phyloP scores from a whole-genome alignment of 805 yeast species.

The Myxozyma neotropica region DNA sequence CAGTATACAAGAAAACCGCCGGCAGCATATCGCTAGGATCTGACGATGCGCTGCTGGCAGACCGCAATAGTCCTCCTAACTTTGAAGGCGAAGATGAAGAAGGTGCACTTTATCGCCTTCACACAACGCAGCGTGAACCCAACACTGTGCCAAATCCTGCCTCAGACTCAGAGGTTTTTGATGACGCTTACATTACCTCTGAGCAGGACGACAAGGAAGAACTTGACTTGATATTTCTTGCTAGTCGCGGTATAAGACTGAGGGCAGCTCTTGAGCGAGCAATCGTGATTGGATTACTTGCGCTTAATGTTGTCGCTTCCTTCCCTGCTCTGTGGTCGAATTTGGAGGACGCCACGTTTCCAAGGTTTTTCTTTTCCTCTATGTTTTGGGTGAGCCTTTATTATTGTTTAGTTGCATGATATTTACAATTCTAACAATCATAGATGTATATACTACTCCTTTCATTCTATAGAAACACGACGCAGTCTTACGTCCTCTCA shows the following conservation, averaged over 20 bases:
- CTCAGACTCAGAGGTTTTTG: slow-evolving; percentile 10
- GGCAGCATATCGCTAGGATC: background rate
- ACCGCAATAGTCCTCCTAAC: background rate
- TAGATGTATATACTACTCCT: slow-evolving; percentile 6
- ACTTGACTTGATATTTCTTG: slow-evolving; percentile 33
- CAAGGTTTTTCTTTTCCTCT: background rate
- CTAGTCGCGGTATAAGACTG: slow-evolving; percentile 34
- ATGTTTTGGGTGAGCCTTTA: slow-evolving; percentile 15
- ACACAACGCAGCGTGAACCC: slow-evolving; percentile 12
- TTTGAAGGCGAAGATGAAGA: slow-evolving; percentile 1
- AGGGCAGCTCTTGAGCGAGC: slow-evolving; percentile 38
- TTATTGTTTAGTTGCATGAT: background rate
- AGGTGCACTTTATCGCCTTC: slow-evolving; percentile 16
- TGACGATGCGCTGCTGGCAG: background rate
- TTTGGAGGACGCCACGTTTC: background rate
- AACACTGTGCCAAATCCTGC: background rate
- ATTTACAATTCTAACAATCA: background rate
- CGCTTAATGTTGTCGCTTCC: background rate
- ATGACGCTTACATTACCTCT: slow-evolving; percentile 2
- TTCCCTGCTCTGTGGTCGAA: background rate
- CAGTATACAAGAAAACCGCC: background rate
- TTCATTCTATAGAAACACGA: slow-evolving; percentile 23
- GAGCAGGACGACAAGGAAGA: slow-evolving; percentile 26
- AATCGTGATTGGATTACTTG: slow-evolving; percentile 11
- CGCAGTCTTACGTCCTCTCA: slow-evolving; percentile 11